Base-by-base conservation (phyloP, 108 stramenopile genomes). In the Fistulifera solaris region DNA sequence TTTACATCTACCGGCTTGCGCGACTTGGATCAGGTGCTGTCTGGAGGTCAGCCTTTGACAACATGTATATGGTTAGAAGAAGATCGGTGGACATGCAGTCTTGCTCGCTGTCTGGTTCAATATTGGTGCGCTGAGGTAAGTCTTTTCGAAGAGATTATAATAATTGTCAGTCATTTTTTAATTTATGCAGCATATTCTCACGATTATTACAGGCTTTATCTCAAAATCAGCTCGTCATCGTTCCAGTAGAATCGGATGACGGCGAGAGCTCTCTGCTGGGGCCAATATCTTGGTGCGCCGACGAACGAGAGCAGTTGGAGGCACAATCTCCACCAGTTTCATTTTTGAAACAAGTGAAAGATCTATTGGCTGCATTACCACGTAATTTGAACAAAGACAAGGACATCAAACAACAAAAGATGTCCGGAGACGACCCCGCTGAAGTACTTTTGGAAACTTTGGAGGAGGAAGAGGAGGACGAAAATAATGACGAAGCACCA, bases 51-150 rank as follows among this genome's bases (percentile, higher is more conserved):
- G 40, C 80, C 85, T 13, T 59, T 91, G 12, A 81, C 76, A 51
- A 76, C 89, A 7, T 60, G 66, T 38, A 67, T 85, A 5, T 40
- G 80, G 40, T 26, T 91, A 5, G 75, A 87, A 54, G 81, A 91
- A 61, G 89, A 91, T 72, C 78, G 89, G n/a, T 75, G 79, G 71
- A 73, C 83, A 0, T 61, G 68, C 42, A 81, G 84, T 68, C 55
- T 87, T 40, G 76, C 81, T 13, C 25, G 61, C 10, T 61, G 68
- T 15, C 52, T 91, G 15, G 56, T 76, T 39, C 63, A 76, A 43
- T 87, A 85, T 69, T 91, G 89, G 89, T 80, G 70, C 56, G 83
- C 81, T 12, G 82, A 90, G 75, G 78, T 80, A 61, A 23, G 69
- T 62, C 8, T 35, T 8, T 8, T n/a, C n/a, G n/a, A n/a, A n/a